Base-by-base conservation (phyloP, 2,329 filamentous ascomycete genomes). In the Aspergillus clavatus region DNA sequence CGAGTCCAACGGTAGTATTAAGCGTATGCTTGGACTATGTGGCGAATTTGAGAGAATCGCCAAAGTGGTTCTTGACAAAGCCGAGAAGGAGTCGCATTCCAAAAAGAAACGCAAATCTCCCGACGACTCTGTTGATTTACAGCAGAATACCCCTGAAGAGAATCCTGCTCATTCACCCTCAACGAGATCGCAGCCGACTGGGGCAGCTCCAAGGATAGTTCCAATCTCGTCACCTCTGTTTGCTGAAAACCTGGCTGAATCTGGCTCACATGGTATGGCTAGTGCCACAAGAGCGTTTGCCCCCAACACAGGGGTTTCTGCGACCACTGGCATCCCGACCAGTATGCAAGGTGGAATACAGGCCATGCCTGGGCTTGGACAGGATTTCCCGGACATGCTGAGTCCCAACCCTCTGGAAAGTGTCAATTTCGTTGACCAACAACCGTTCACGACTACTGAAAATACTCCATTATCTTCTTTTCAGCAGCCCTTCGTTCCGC, bases 41-140 rank as follows among this genome's bases (percentile, higher is more conserved):
- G 82, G 87, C n/a, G 93, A 98, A 61, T 98, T 98, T 57, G 90
- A 95, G 66, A 83, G 93, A 47, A 96, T 98, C 53, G 89, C 89
- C 27, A 88, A 85, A 61, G 82, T 89, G 3, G 89, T 95, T 7
- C 83, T 97, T 37, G 91, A 97, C 48, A 95, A 90, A 65, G 81
- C 88, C 0, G 91, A 97, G 62, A 89, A 86, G 59, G 91, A 97
- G 41, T 81, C 86, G 27, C 79, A 84, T 21, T 83, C 81, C 4
- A 81, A 87, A 47, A 82, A 88, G 46, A 97, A 97, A 74, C 82
- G 91, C 49, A 96, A 95, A 76, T 82, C 81, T 36, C 82, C 84
- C 16, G 72, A 74, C 36, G 65, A 68, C 5, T 50, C 64, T 24
- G 40, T 38, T 3, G 43, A 54, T 23, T 22, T 45, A 31, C 48